phyloP scores from a whole-genome alignment of 2,329 filamentous ascomycete species.

The Coniochaeta sp. region DNA sequence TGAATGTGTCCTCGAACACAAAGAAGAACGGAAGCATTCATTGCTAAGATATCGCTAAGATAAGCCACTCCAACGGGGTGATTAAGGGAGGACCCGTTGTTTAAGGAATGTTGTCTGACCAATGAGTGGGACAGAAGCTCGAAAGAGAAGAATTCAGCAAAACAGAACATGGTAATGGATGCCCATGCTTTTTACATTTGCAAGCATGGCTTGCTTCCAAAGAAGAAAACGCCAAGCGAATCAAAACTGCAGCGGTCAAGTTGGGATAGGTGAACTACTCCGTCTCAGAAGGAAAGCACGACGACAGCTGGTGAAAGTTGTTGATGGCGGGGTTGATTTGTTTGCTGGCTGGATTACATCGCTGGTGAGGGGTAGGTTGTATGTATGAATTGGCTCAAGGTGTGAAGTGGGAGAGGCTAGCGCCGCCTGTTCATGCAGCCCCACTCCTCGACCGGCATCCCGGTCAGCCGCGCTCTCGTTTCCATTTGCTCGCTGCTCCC shows the following conservation, averaged over 20 bases:
- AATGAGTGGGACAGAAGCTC: no score
- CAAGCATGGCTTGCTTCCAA: background rate
- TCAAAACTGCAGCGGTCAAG: background rate
- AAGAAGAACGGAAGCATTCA: background rate
- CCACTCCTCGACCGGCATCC: background rate
- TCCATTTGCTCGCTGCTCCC: background rate
- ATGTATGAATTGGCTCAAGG: conserved; percentile 1
- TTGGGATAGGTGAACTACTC: background rate
- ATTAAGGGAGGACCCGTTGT: background rate
- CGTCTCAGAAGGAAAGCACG: no score
- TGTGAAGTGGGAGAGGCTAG: background rate
- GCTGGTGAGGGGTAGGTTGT: background rate
- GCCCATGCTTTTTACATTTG: background rate
- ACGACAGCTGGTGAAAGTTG: no score
- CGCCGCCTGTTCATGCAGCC: background rate
- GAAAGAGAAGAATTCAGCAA: background rate
- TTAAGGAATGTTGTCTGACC: no score
- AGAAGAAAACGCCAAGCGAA: background rate
- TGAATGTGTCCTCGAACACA: background rate
- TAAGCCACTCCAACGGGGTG: background rate
- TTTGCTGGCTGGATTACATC: no score
- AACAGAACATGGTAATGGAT: background rate
- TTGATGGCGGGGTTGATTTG: background rate
- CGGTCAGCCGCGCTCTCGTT: conserved; percentile 2
- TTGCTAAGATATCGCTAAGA: background rate